Base-by-base conservation (phyloP, 805 yeast species). In the Barnettozyma californica region DNA sequence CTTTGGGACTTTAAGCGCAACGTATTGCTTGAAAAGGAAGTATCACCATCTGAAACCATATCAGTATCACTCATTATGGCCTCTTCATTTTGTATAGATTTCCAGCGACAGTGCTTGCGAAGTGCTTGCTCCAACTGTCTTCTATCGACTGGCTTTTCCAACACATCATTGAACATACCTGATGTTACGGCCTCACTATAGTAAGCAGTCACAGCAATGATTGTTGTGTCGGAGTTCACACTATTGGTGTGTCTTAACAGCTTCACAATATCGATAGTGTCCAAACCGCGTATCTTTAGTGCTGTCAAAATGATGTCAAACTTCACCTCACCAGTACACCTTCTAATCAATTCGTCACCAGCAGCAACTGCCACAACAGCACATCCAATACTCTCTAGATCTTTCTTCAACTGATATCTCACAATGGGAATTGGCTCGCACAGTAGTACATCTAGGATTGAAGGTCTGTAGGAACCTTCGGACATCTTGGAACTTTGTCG, bases 351-450 rank as follows among this genome's bases (percentile, higher is more conserved):
- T 52, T 90, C 97, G 51, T 89, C 92, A 1, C 95, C 96, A 50
- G 82, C 81, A 0, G 81, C 71, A 7, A 87, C 85, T 2, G 86
- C 72, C 5, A 87, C 86, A 9, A 89, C 96, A 11, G 83, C 80
- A 67, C 96, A 89, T 1, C 95, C 95, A 21, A 82, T 61, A 45
- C 75, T 73, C 51, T 80, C 87, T 49, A 92, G 69, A 52, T 83
- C 74, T 50, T 75, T 78, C 39, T 80, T 76, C 25, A 84, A 75
- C 13, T 87, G 74, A 58, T 78, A 87, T 43, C 95, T 68, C 55
- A 87, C 83, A 48, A 84, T 84, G 0, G 96, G 94, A 51, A 87
- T 87, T 2, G 94, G 89, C 58, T 89, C 96, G 65, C 97, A 90
- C 13, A 89, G 70, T 41, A 92, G 69, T 5, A 90, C 82, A 62